Base-by-base conservation (phyloP, 208 protist species). In the Perkinsela sp. region DNA sequence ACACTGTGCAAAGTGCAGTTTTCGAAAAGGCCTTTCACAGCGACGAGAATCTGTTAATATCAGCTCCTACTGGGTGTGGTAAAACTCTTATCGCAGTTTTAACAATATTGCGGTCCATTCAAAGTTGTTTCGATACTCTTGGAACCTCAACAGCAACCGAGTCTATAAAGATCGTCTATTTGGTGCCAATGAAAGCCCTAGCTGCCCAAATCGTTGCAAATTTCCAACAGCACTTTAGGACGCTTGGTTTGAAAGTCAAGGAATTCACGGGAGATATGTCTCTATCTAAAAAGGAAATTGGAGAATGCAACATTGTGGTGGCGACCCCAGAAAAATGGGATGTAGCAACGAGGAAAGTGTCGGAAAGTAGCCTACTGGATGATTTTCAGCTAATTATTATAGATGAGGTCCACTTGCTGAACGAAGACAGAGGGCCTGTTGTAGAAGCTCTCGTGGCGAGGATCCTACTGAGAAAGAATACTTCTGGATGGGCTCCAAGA, bases 311-410 rank as follows among this genome's bases (percentile, higher is more conserved):
- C 69, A 87, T 99, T 67, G 95, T 99, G 65, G 93, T 99, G 15
- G 97, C 94, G 0, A 99, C 96, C 1, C 96, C 96, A 1, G 96
- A 99, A 76, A 99, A 99, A 79, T 99, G 95, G 94, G 96, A 99
- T 77, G 94, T 98, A 29, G 92, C 98, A 32, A 99, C 96, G 16
- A 84, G 97, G 72, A 99, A 99, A 78, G 85, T 84, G 68, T 89
- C 77, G 69, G 96, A 98, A 74, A 77, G 86, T n/a, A 88, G 88
- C 30, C 79, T 98, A 0, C 75, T 82, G 1, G 71, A 71, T 65
- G 76, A 92, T 71, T 76, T 95, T 40, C 74, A 82, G 70, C 88
- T 98, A n/a, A 81, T 98, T 65, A 97, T 99, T 75, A 93, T 98
- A 73, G 95, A 99, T 81, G 96, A 98, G 74, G 94, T 98, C 65